A percentile compares a stretch with the other conserved stretches of the same genome.
These are phyloP conservation scores for Tulasnella sp. DNA, from an alignment of 768 basidiomycete species.

Conservation along the genomic window DNA sequence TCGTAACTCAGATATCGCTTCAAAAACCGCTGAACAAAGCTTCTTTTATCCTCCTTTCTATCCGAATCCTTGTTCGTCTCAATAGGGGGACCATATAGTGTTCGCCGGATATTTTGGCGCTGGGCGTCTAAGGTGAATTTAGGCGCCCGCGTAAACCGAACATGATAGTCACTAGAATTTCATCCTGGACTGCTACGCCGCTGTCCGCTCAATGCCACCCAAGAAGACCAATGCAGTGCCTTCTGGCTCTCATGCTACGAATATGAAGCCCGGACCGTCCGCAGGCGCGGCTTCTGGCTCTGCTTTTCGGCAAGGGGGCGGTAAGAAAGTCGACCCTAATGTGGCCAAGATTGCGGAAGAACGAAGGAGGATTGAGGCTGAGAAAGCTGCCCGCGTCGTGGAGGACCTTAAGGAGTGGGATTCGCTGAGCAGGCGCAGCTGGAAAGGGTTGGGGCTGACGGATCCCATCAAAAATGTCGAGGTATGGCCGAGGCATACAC, in stretches of 20 bases:
- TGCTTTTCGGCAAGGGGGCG: neutral
- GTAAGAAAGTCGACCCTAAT: neutral
- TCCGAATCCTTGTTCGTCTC: no score
- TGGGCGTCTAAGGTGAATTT: no score
- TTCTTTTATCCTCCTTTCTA: no score
- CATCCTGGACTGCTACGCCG: neutral
- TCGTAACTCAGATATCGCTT: no score
- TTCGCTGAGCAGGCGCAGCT: conserved; percentile 44
- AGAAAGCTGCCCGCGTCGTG: neutral
- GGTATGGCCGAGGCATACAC: conserved; percentile 44
- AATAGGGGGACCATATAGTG: no score
- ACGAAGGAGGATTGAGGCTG: conserved; percentile 28
- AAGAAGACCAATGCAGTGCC: neutral
- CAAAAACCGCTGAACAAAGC: no score
- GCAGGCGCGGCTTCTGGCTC: neutral
- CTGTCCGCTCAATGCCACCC: neutral
- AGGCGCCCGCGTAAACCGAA: no score
- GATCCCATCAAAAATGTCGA: conserved; percentile 87
- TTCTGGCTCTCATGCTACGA: neutral
- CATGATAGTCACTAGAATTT: no score
- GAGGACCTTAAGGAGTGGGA: conserved; percentile 26
- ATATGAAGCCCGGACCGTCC: no score
- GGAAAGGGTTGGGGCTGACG: conserved; percentile 60
- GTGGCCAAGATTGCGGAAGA: neutral
- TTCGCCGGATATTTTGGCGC: no score